Base-by-base conservation (phyloP, 495 filamentous ascomycete genomes). In the Talaromyces wortmannii region DNA sequence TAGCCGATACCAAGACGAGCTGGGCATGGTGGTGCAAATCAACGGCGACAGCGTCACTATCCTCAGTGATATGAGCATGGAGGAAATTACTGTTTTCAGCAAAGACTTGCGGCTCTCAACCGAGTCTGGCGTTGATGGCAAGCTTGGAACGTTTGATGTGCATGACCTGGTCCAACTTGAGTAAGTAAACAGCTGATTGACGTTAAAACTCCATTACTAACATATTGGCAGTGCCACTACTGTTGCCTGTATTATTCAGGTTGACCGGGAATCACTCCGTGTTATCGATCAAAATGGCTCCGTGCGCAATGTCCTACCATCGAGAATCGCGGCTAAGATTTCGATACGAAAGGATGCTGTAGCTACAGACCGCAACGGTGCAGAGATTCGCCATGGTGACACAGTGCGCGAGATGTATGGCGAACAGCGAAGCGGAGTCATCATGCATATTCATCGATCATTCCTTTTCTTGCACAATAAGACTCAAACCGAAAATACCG, bases 41-140 rank as follows among this genome's bases (percentile, higher is more conserved):
- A 84, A 82, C 56, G 87, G 91, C 31, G 95, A 97, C 66, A 83
- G 86, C 17, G 91, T 99, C 46, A 97, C 95, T 2, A 71, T 99
- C 52, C 72, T 97, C 31, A 95, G 86, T 52, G 95, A 99, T 70
- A 86, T 91, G 61, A 91, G 80, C 51, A 91, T 91, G 71, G 83
- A 86, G 52, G 95, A 97, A 67, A 89, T 99, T 56, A 97, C 92
- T 0, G 92, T 99, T 3, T 99, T 99, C 74, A 96, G 92, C 71
- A 96, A 95, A 63, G 95, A 99, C 68, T 76, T 99, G 40, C 82
- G 94, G 55, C 87, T 95, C 67, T 94, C 95, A 43, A 88, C 86
- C 46, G 94, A 99, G 60, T 88, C 91, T 59, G 91, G 89, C 53
- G 89, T 85, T 45, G 82, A 88, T 57, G 85, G 84, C 8, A 83